phyloP scores from a whole-genome alignment of 352 stramenopile species.

The Pythium periplocum region DNA sequence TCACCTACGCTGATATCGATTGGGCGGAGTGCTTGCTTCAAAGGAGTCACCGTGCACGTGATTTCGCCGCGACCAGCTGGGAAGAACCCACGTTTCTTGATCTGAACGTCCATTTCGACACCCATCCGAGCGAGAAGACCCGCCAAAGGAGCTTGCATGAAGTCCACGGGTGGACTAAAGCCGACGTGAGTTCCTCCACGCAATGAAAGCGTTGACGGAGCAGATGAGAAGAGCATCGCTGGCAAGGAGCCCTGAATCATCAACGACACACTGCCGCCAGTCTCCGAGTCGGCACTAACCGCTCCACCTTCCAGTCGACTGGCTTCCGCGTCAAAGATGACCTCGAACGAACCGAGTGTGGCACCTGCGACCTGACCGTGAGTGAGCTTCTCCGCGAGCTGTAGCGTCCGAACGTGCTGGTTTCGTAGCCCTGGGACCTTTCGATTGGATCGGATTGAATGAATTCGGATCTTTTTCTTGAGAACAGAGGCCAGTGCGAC shows the following conservation, averaged over 20 bases:
- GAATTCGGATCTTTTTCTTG: slow-evolving; percentile 50
- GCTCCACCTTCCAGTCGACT: slow-evolving; percentile 10
- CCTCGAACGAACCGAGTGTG: slow-evolving; percentile 39
- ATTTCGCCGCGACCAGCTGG: slow-evolving; percentile 38
- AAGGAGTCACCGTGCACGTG: slow-evolving; percentile 19
- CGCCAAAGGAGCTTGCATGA: slow-evolving; percentile 41
- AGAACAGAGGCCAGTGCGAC: slow-evolving; percentile 66
- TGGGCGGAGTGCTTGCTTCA: slow-evolving; percentile 16
- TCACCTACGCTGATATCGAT: slow-evolving; percentile 38
- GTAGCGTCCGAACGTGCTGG: slow-evolving; percentile 80
- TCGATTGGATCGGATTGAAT: slow-evolving; percentile 72
- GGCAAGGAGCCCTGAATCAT: slow-evolving; percentile 66
- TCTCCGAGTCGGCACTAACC: slow-evolving; percentile 35
- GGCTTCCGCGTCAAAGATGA: slow-evolving; percentile 27
- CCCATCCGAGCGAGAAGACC: slow-evolving; percentile 43
- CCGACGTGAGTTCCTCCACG: slow-evolving; percentile 51
- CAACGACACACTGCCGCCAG: slow-evolving; percentile 48
- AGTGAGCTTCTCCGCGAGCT: slow-evolving; percentile 41
- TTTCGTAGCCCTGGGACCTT: slow-evolving; percentile 67
- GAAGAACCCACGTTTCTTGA: slow-evolving; percentile 46
- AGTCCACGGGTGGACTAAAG: slow-evolving; percentile 63
- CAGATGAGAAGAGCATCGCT: slow-evolving; percentile 30
- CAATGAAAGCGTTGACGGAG: slow-evolving; percentile 25
- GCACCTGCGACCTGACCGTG: slow-evolving; percentile 26
- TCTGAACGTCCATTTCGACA: slow-evolving; percentile 22